Percentiles rank a stretch among this genome's conserved stretches.
phyloP scores from a whole-genome alignment of 441 rosid species.

The Populus hybrid region DNA sequence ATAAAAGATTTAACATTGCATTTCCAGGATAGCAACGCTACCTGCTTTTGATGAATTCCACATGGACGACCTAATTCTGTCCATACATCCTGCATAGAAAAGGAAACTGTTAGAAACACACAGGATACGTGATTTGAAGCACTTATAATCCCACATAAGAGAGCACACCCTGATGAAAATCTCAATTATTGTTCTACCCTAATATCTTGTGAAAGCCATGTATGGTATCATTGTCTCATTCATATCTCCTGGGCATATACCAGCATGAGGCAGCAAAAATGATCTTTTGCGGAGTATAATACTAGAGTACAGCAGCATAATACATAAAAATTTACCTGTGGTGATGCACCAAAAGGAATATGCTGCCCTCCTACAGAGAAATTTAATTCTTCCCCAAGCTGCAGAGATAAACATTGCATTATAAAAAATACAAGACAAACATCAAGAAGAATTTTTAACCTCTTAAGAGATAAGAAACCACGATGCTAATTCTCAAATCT shows the following conservation, averaged over 20 bases:
- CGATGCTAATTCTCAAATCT: neutral
- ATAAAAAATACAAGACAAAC: neutral
- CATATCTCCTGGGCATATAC: neutral
- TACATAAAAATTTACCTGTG: slow-evolving; percentile 62
- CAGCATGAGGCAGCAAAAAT: neutral
- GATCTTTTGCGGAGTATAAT: neutral
- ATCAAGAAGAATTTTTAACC: neutral
- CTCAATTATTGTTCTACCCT: neutral
- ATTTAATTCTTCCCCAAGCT: slow-evolving; percentile 89
- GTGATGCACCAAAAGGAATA: slow-evolving; percentile 93
- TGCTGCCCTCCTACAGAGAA: slow-evolving; percentile 91
- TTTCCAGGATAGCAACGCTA: slow-evolving; percentile 21
- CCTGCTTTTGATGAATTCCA: slow-evolving; percentile 99
- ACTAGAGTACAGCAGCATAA: neutral
- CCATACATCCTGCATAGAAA: slow-evolving; percentile 86
- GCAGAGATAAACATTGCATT: slow-evolving; percentile 24
- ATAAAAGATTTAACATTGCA: slow-evolving; percentile 11
- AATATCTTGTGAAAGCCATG: neutral
- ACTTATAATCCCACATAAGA: neutral
- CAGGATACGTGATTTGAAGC: neutral
- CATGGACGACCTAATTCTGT: slow-evolving; percentile 97
- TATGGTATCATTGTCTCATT: neutral
- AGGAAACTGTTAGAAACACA: slow-evolving; percentile 10
- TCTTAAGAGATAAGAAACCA: neutral
- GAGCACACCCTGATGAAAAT: neutral